Percentiles rank a stretch among this genome's conserved stretches.
Conservation (phyloP, 495 filamentous ascomycete species). For the Pyrenula massariospora region DNA sequence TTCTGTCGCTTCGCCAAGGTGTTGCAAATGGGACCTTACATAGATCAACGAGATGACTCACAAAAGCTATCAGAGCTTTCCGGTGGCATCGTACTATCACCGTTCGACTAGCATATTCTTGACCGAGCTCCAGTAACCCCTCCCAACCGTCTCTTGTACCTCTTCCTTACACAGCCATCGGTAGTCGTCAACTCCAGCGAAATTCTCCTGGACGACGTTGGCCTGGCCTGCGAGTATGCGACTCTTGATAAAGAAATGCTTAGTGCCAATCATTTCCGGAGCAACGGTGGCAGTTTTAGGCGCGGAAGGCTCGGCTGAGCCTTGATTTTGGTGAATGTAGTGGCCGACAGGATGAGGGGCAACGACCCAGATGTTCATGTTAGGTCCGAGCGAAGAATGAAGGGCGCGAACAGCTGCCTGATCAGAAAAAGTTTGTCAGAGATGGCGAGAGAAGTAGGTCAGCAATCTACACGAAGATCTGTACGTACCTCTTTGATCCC, state of each 20-base stretch:
- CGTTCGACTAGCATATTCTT: slow-evolving; percentile 71
- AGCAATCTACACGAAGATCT: no score
- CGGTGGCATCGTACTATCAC: slow-evolving; percentile 28
- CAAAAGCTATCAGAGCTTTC: no score
- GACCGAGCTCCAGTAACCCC: slow-evolving; percentile 59
- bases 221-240: slow-evolving; percentile 96
- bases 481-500: slow-evolving; percentile 64
- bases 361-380: slow-evolving; percentile 99
- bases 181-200: slow-evolving; percentile 65
- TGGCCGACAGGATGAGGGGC: slow-evolving; percentile 85
- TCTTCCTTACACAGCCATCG: slow-evolving; percentile 90
- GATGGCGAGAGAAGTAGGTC: no score
- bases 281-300: slow-evolving; percentile 7
- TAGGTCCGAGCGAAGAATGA: slow-evolving; percentile 62
- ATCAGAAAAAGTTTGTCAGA: slow-evolving; percentile 8
- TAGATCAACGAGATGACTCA: no score
- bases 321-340: slow-evolving; percentile 37
- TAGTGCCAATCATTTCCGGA: slow-evolving; percentile 43
- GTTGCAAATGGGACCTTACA: no score
- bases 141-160: slow-evolving; percentile 48
- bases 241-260: slow-evolving; percentile 90
- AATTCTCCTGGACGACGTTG: slow-evolving; percentile 55
- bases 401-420: slow-evolving; percentile 77
- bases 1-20: no score
- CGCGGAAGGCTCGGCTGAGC: slow-evolving; percentile 8